Conservation (phyloP, 1,284 basidiomycete species). For the Moniliella sp. region DNA sequence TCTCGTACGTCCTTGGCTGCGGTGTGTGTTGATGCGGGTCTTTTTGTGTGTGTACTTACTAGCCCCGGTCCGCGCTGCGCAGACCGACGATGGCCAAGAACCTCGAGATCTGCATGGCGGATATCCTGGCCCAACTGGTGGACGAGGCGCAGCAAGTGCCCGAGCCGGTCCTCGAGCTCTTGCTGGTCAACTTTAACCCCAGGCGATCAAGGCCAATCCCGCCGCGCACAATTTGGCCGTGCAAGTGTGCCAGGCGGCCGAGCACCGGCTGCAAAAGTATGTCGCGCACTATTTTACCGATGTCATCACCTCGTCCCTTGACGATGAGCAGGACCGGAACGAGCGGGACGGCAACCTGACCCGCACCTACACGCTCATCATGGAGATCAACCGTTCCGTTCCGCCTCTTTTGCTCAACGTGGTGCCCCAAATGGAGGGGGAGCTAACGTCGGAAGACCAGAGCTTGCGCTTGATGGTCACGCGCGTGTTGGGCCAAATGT, state of each 20-base stretch:
- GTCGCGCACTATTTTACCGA: constrained; percentile 44
- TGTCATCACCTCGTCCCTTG: constrained; percentile 32
- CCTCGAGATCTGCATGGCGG: constrained; percentile 63
- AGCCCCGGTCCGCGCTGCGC: not conserved
- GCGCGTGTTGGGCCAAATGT: constrained; percentile 69
- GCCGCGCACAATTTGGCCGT: constrained; percentile 63
- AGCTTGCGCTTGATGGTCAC: constrained; percentile 57
- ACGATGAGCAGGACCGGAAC: constrained; percentile 24
- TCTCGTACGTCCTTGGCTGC: constrained; percentile 42
- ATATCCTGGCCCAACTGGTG: constrained; percentile 68
- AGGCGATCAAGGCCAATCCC: constrained; percentile 40
- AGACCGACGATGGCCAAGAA: constrained; percentile 44
- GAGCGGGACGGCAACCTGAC: constrained; percentile 37
- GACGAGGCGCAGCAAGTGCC: constrained; percentile 63
- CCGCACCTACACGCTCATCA: constrained; percentile 61
- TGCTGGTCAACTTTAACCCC: constrained; percentile 66
- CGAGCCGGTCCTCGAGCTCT: constrained; percentile 52
- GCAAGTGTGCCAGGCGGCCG: constrained; percentile 59
- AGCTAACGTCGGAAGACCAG: constrained; percentile 56
- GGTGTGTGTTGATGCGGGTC: no score
- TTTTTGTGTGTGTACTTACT: not conserved
- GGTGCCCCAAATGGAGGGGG: constrained; percentile 76
- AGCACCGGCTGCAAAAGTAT: constrained; percentile 68
- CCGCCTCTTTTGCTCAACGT: constrained; percentile 67
- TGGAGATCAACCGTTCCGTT: constrained; percentile 57